Evolutionary conservation across 768 basidiomycete species (phyloP), one percentile per base, ranked within the genome.

Genomic region (Termitomyces sp.): DNA sequence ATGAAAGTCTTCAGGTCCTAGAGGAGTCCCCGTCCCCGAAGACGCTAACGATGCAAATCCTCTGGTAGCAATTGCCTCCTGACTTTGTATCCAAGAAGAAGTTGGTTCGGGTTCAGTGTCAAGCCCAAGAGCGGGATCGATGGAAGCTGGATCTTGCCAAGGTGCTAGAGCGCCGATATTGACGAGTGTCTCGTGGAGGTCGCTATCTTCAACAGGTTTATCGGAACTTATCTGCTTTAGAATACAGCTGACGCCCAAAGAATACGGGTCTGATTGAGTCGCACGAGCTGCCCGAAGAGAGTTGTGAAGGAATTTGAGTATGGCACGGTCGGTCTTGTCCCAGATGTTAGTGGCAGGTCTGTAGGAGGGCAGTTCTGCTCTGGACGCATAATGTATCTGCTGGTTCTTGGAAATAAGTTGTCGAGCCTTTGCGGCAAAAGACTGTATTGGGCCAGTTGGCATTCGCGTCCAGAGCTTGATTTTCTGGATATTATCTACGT

Each of bases 121-220:
- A 37, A 70, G 69, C 61, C 66, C 68, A 55, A 81, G 61, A 17
- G 70, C 65, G 1, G 69, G 70, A 55, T 70, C 68, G 32, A 77
- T 66, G 8, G 74, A 75, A 5, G 72, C 69, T 30, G 82, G 58
- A 60, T 93, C 86, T 60, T 93, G 84, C 95, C 95, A 97, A 1
- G 88, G 85, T 2, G 87, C 77, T 21, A 90, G 65, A 7, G 85
- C 78, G 7, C 96, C 94, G 14, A 96, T 63, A 44, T 90, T 83
- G 15, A 82, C 65, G 35, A 97, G 73, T 21, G 86, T 68, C 55
- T 69, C 70, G 60, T 79, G 72, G 22, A 80, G 67, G 21, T 68
- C 54, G n/a, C 59, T 62, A 53, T 71, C 73, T 14, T 64, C 62
- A 42, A 78, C 59, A 0, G 61, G 64, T 5, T 60, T 56, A 24